Evolutionary conservation across 139 green algal genomes (phyloP), one percentile per base, ranked within the genome.

Genomic region (Chlorella sorokiniana): DNA sequence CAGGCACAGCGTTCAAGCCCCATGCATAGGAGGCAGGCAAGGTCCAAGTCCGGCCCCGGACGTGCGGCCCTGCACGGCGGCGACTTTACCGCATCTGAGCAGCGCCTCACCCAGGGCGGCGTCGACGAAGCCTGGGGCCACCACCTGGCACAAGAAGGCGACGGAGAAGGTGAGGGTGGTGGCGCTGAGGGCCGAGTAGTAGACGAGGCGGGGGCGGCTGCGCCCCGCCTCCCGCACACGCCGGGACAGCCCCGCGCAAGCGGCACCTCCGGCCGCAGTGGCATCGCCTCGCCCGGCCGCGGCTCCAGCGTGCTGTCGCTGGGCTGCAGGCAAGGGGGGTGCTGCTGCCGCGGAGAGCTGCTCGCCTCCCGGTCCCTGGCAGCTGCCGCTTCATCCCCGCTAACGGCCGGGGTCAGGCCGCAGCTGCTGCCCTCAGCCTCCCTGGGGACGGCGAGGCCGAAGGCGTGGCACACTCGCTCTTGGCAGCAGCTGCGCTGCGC

Each of bases 121-220:
- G 73, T 79, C 73, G 0, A 79, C 73, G 41, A 79, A 79, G 10
- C 73, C 73, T 0, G 73, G 73, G 25, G 73, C 73, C 0, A 68
- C 41, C 27, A 79, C 59, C 37, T 79, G 73, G 52, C 73, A 79
- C 27, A 51, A 37, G 54, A 42, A 79, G 4, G 73, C 73, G 3
- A 38, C 52, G 37, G 52, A 41, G 41, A 79, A 79, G 35, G 54
- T 69, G 25, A 68, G 11, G 11, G 73, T 79, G 54, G 63, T 79
- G 54, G 52, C 35, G 8, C 37, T 3, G 14, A 79, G 73, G 8
- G 73, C 73, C 0, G 31, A 52, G 25, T 33, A 29, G 52, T 61
- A 61, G 52, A 69, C 73, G 25, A 69, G 54, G 5, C 73, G 40
- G 5, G 73, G 73, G 3, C 54, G 51, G 23, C 54, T 35, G 35